phyloP scores from a whole-genome alignment of 768 basidiomycete species.

The Termitomyces sp. region DNA sequence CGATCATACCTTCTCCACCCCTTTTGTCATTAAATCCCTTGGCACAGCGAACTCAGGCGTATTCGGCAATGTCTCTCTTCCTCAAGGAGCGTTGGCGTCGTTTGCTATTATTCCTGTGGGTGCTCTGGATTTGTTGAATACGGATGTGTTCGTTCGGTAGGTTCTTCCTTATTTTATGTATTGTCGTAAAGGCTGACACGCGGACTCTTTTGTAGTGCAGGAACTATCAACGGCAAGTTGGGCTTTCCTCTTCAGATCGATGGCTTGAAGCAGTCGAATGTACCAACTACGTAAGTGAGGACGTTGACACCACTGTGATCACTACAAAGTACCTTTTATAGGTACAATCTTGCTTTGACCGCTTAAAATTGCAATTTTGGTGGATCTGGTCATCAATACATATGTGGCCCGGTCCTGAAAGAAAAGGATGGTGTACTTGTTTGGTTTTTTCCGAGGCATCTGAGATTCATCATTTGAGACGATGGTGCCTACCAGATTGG shows the following conservation, averaged over 20 bases:
- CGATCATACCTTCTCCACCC: slow-evolving; percentile 48
- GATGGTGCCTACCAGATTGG: neutral
- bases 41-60: slow-evolving; percentile 54
- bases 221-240: slow-evolving; percentile 25
- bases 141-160: slow-evolving; percentile 34
- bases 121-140: slow-evolving; percentile 43
- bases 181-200: neutral
- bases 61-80: slow-evolving; percentile 52
- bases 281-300: slow-evolving; percentile 30
- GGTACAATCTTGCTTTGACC: neutral
- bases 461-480: neutral
- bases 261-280: slow-evolving; percentile 28
- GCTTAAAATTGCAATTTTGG: neutral
- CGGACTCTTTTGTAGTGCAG: neutral
- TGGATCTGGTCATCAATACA: neutral
- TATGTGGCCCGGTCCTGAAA: neutral
- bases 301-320: neutral
- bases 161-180: slow-evolving; percentile 1
- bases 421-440: neutral
- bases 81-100: slow-evolving; percentile 43
- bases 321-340: neutral
- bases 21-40: slow-evolving; percentile 44
- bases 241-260: slow-evolving; percentile 30
- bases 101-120: slow-evolving; percentile 52
- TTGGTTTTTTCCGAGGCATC: too few species aligned